These are phyloP conservation scores for Leucocoprinus leucothites DNA, from an alignment of 768 basidiomycete genomes.

Conservation along the genomic window DNA sequence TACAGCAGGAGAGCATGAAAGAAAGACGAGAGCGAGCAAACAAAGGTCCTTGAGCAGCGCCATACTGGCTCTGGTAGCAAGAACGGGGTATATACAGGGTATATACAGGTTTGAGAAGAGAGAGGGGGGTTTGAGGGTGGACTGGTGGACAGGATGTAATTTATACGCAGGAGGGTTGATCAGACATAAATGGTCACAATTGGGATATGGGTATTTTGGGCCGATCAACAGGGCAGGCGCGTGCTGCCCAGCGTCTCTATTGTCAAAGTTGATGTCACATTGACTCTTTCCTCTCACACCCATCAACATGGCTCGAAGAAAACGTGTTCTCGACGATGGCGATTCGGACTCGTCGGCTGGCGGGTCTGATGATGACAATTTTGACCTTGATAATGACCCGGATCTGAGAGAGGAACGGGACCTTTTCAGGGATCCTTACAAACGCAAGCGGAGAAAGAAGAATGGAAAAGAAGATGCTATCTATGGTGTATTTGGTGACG, in stretches of 20 bases:
- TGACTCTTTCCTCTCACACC: not conserved
- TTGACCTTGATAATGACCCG: constrained; percentile 48
- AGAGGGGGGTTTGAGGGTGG: not conserved
- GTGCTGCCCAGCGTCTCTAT: not conserved
- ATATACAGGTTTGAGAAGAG: not conserved
- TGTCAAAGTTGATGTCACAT: constrained; percentile 1
- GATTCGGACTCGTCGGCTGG: constrained; percentile 66
- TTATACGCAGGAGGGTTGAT: not conserved
- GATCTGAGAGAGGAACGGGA: constrained; percentile 71
- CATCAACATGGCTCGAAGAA: constrained; percentile 67
- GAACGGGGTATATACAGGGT: no score
- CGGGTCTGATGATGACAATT: constrained; percentile 45
- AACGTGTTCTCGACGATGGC: constrained; percentile 72
- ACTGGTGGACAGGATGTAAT: not conserved
- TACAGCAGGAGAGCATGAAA: constrained; percentile 19
- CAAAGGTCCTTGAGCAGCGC: constrained; percentile 21
- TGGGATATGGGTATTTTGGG: constrained; percentile 1
- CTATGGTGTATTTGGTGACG: constrained; percentile 75
- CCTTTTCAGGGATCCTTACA: constrained; percentile 76
- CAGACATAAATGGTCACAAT: not conserved
- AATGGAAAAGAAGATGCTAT: constrained; percentile 68
- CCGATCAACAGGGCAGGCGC: no score
- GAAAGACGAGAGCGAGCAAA: constrained; percentile 20
- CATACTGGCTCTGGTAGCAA: constrained; percentile 13
- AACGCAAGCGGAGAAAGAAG: constrained; percentile 62